Base-by-base conservation (phyloP, 176 grass and related monocot species). In the Carex scoparia region DNA sequence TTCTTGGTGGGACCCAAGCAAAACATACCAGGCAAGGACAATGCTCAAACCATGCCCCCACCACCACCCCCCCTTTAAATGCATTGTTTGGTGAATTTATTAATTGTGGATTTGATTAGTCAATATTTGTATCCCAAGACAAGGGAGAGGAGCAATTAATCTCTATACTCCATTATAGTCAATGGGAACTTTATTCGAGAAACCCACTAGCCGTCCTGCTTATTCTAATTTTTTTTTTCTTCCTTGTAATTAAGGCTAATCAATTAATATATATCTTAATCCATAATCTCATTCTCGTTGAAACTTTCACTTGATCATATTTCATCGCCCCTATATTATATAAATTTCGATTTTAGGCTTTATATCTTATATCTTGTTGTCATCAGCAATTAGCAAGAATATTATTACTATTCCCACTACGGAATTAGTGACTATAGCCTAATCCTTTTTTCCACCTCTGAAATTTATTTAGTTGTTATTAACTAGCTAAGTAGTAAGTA, bases 1-100 rank as follows among this genome's bases (percentile, higher is more conserved):
- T 92, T 92, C 86, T 82, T 84, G 49, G 69, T 90, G 84, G 86
- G 71, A 6, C 69, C 90, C 73, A 77, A 49, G 48, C 56, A 87
- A 91, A 86, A 91, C 90, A 91, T 88, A 84, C 87, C 84, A 85
- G 67, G 28, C 38, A 71, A 61, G 54, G 85, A 61, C 79, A 85
- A 86, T 83, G 56, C 90, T 91, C 79, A 77, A 88, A 28, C 64
- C 87, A 91, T 69, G 63, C 33, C 33, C 33, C 81, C n/a, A n/a
- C n/a, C n/a, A n/a, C n/a, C n/a, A n/a, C n/a, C n/a, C 42, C 80
- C 80, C 49, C 77, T 38, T 84, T 87, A 85, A 74, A 75, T 85
- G 87, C 38, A 16, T 60, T 81, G 74, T 79, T 79, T 58, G 51
- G 12, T 58, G 74, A 72, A 35, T 79, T 79, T n/a, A 79, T 57